phyloP scores from a whole-genome alignment of 225 moss, liverwort and hornwort species.

The Bryoerythrophyllum caledonicum region DNA sequence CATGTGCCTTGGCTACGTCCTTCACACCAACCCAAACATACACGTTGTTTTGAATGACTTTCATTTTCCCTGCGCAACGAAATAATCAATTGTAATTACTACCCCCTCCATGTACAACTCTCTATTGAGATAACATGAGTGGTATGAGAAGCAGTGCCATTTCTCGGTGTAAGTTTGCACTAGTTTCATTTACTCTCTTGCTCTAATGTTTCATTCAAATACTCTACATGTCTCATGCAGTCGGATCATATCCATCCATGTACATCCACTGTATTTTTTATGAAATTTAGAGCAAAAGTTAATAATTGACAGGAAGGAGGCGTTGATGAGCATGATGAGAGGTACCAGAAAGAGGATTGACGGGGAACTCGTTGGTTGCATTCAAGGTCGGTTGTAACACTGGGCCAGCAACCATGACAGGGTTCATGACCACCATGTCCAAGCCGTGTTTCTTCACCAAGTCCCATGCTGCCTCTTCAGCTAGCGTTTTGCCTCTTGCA shows the following conservation, averaged over 20 bases:
- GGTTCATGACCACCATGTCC: conserved; percentile 48
- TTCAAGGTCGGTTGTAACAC: conserved; percentile 41
- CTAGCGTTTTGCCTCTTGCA: conserved; percentile 29
- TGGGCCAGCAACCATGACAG: conserved; percentile 39
- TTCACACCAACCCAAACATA: conserved; percentile 41
- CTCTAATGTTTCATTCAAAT: too few species aligned
- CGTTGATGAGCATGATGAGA: too few species aligned
- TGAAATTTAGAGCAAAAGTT: too few species aligned
- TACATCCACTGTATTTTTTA: too few species aligned
- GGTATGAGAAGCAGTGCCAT: background rate
- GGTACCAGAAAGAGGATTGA: background rate
- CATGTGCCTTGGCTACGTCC: conserved; percentile 55
- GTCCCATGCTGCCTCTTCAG: conserved; percentile 57
- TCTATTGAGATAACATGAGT: background rate
- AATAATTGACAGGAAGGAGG: too few species aligned
- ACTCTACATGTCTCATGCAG: too few species aligned
- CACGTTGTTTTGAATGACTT: background rate
- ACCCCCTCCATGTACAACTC: background rate
- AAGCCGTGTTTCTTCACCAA: conserved; percentile 50
- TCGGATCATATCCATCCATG: too few species aligned
- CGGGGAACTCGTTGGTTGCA: conserved; percentile 17
- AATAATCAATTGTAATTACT: background rate
- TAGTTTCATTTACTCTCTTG: too few species aligned
- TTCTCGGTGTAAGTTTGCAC: too few species aligned
- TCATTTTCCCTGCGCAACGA: background rate